Percentiles rank a stretch among this genome's conserved stretches.
These are phyloP conservation scores for Aspergillus coremiiformis DNA, from an alignment of 495 filamentous ascomycete species.

Conservation along the genomic window DNA sequence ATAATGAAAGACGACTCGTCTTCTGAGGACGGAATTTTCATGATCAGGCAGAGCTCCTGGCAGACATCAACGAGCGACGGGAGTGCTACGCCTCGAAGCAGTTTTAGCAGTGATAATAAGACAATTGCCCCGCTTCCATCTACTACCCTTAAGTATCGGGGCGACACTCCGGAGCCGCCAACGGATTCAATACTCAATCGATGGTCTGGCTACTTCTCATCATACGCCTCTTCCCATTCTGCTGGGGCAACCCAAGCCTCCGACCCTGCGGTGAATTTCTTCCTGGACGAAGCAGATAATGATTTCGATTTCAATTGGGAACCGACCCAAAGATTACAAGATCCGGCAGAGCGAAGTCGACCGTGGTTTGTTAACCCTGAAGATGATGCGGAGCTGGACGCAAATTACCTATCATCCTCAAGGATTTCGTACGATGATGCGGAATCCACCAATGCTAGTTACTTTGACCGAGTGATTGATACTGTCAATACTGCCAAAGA, in stretches of 20 bases:
- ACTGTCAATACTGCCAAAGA: constrained; percentile 95
- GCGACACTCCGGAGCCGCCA: constrained; percentile 64
- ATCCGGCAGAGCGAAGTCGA: constrained; percentile 18
- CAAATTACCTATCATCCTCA: constrained; percentile 63
- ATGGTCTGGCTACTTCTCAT: constrained; percentile 38
- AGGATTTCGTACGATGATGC: constrained; percentile 77
- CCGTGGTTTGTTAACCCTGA: constrained; percentile 34
- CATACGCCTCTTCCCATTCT: constrained; percentile 51
- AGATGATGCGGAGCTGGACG: constrained; percentile 28
- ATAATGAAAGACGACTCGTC: constrained; percentile 53
- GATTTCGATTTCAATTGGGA: constrained; percentile 47
- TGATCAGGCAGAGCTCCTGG: constrained; percentile 63
- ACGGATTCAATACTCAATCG: constrained; percentile 23
- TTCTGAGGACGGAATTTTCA: constrained; percentile 69
- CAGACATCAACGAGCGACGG: constrained; percentile 41
- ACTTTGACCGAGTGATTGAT: constrained; percentile 81
- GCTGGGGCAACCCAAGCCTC: constrained; percentile 70
- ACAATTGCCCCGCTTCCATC: constrained; percentile 90
- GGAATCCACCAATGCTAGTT: constrained; percentile 46
- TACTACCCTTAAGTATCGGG: constrained; percentile 83
- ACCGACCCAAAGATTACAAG: constrained; percentile 15
- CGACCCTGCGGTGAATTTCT: constrained; percentile 61
- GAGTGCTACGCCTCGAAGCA: constrained; percentile 43
- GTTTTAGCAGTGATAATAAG: constrained; percentile 61
- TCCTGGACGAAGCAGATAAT: constrained; percentile 63